phyloP scores from a whole-genome alignment of 805 yeast species.

The Spathaspora gorwiae region DNA sequence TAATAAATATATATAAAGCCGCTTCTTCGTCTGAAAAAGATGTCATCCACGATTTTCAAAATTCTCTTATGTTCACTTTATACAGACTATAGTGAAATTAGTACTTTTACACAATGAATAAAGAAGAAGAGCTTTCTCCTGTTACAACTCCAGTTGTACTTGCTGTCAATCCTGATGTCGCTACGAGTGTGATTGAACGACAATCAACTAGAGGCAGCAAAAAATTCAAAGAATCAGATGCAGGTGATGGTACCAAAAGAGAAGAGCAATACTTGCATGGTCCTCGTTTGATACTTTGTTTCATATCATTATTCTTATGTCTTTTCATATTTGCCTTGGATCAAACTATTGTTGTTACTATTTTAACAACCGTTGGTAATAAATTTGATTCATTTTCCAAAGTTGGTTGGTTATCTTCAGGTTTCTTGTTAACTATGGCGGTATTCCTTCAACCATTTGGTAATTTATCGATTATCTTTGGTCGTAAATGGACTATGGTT shows the following conservation, averaged over 20 bases:
- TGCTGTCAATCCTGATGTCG: not conserved
- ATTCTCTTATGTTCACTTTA: too few species aligned
- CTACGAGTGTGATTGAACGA: not conserved
- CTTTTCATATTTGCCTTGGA: slow-evolving; percentile 35
- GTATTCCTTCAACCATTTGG: slow-evolving; percentile 36
- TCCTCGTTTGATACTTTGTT: slow-evolving; percentile 17
- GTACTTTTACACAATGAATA: not conserved
- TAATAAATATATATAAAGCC: too few species aligned
- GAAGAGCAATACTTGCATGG: slow-evolving; percentile 36
- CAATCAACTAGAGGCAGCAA: not conserved
- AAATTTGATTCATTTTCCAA: slow-evolving; percentile 29
- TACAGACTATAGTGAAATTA: too few species aligned
- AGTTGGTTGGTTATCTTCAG: slow-evolving; percentile 37
- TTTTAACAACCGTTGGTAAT: slow-evolving; percentile 31
- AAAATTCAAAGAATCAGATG: slow-evolving; percentile 16
- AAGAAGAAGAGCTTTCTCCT: not conserved
- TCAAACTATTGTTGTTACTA: slow-evolving; percentile 35
- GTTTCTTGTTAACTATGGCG: slow-evolving; percentile 31
- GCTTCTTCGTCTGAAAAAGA: too few species aligned
- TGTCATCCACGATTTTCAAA: too few species aligned
- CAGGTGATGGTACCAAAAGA: slow-evolving; percentile 39
- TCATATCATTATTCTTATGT: slow-evolving; percentile 24
- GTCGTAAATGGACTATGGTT: slow-evolving; percentile 26
- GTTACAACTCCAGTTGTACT: not conserved
- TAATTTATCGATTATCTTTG: slow-evolving; percentile 31